Evolutionary conservation across 805 yeast species (phyloP).

Genomic region (Schizosaccharomyces lindneri): DNA sequence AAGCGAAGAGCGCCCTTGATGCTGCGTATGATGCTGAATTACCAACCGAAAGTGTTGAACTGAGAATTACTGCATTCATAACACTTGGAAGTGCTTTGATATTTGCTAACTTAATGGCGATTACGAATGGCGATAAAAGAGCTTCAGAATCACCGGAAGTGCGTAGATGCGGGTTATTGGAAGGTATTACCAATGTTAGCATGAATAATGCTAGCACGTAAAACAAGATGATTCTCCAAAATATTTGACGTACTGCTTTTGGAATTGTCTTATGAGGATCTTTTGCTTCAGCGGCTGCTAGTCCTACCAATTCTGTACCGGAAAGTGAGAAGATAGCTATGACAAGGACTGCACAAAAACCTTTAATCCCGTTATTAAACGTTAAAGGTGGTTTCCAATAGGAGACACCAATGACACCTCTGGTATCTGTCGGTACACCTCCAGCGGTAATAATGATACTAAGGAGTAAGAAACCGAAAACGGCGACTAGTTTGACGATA

Average conservation of each 20-base stretch:
- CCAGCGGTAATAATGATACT: slow-evolving; percentile 31
- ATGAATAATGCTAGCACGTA: slow-evolving; percentile 34
- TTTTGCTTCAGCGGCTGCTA: slow-evolving; percentile 54
- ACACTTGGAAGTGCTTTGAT: slow-evolving; percentile 43
- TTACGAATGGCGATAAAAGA: slow-evolving; percentile 47
- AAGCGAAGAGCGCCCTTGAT: slow-evolving; percentile 43
- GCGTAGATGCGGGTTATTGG: slow-evolving; percentile 24
- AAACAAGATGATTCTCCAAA: slow-evolving; percentile 57
- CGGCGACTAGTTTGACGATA: slow-evolving; percentile 30
- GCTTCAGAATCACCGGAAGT: slow-evolving; percentile 31
- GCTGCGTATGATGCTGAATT: slow-evolving; percentile 38
- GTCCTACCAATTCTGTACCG: slow-evolving; percentile 51
- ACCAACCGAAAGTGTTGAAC: slow-evolving; percentile 49
- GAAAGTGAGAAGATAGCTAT: slow-evolving; percentile 58
- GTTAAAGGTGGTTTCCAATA: slow-evolving; percentile 49
- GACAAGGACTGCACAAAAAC: slow-evolving; percentile 48
- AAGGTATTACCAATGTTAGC: slow-evolving; percentile 50
- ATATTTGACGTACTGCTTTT: slow-evolving; percentile 53
- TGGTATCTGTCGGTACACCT: slow-evolving; percentile 25
- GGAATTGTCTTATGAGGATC: slow-evolving; percentile 48
- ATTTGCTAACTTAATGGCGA: slow-evolving; percentile 43
- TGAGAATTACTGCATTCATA: slow-evolving; percentile 39
- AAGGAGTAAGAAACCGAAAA: slow-evolving; percentile 33
- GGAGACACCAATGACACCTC: slow-evolving; percentile 29
- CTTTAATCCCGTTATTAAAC: slow-evolving; percentile 43